Base-by-base conservation (phyloP, 1,284 basidiomycete species). In the Papiliotrema flavescens region DNA sequence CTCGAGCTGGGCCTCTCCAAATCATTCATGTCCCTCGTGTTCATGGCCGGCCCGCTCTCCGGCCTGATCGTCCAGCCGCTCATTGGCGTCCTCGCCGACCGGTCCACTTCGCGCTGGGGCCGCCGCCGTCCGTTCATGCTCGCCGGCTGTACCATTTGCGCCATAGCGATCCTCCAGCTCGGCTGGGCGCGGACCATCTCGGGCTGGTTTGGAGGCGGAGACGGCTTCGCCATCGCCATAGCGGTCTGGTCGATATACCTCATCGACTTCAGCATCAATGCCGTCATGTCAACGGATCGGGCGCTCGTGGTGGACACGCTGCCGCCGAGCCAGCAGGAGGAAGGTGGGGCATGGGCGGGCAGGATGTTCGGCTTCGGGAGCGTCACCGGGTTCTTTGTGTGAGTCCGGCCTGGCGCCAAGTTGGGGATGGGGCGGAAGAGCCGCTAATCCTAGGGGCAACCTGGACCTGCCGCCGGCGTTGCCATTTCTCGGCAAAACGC, bases 261-360 rank as follows among this genome's bases (percentile, higher is more conserved):
- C 36, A 87, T 98, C 51, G 95, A 98, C 77, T 96, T 98, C 67
- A 69, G 86, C 24, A 88, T 98, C 60, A 98, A 98, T 69, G 91
- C 86, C 84, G 41, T 78, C 19, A 76, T 76, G 74, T 73, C 73
- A 14, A 74, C 76, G 2, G 78, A 79, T 62, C 67, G 78, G 52
- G 78, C 78, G 7, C 60, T 79, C 41, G 71, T 78, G 35, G 78
- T 79, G 26, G 82, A 84, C 64, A 78, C 80, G 2, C 66, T 83
- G 0, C 74, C 80, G 4, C 80, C 87, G 0, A 74, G 81, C 0
- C 80, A 85, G 47, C 95, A 98, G 72, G 85, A 91, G 8, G 80
- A 83, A 20, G 94, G 88, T 0, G 97, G 94, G 71, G 95, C 94
- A 0, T 98, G 95, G 94, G 93, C 90, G 1, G 90, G 90, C 0